These are phyloP conservation scores for Candida ortonii DNA, from an alignment of 805 yeast species.

Conservation along the genomic window DNA sequence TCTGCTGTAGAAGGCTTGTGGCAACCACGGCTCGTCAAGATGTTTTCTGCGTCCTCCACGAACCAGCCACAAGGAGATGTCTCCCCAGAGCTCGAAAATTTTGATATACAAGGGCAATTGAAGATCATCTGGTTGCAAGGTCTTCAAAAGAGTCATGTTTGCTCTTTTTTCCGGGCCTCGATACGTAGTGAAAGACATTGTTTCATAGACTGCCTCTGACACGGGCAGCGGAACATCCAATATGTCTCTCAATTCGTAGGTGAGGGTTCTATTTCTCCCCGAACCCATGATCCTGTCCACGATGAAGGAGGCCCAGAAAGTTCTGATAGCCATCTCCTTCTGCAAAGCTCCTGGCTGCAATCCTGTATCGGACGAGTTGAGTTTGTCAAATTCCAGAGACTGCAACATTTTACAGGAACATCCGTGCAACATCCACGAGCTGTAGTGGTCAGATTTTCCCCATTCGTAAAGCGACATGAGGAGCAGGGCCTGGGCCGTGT, in stretches of 20 bases:
- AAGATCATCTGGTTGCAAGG: conserved; percentile 1
- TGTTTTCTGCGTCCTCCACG: conserved; percentile 9
- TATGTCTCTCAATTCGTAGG: conserved; percentile 3
- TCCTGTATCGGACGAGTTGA: background rate
- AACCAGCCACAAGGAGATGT: conserved; percentile 7
- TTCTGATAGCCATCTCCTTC: conserved; percentile 8
- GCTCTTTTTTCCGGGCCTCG: background rate
- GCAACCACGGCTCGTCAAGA: conserved; percentile 6
- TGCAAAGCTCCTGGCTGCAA: conserved; percentile 4
- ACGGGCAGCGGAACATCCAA: conserved; percentile 7
- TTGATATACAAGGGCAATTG: conserved; percentile 4
- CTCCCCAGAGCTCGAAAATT: conserved; percentile 12
- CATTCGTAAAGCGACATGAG: conserved; percentile 10
- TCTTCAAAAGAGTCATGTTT: conserved; percentile 1
- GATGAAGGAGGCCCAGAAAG: conserved; percentile 12
- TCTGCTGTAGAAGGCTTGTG: conserved; percentile 2
- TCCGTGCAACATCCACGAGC: conserved; percentile 14
- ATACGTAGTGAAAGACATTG: background rate
- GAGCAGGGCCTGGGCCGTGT: conserved; percentile 6
- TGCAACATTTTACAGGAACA: conserved; percentile 9
- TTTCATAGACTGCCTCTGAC: conserved; percentile 6
- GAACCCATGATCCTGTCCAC: conserved; percentile 10
- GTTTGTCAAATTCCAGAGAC: conserved; percentile 6
- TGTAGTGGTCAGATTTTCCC: conserved; percentile 7
- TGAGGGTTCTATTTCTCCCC: conserved; percentile 8